These are phyloP conservation scores for Wickerhamomyces bisporus DNA, from an alignment of 805 yeast genomes.

Conservation along the genomic window DNA sequence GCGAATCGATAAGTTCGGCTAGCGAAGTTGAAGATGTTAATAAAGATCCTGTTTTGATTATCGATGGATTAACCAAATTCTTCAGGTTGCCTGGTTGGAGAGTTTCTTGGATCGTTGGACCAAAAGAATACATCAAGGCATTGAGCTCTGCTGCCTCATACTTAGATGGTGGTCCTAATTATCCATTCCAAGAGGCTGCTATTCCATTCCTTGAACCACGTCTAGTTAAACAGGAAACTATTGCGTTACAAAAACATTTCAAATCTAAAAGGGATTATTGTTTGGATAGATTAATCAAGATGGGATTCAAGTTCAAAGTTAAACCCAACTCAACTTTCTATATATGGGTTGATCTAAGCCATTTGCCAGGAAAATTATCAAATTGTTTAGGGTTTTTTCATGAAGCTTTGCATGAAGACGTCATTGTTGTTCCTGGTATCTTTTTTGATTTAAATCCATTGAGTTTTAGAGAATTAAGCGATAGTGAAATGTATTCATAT, in stretches of 20 bases:
- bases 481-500: slow-evolving; percentile 54
- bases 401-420: slow-evolving; percentile 55
- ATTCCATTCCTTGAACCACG: slow-evolving; percentile 48
- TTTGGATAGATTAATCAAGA: slow-evolving; percentile 38
- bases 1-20: slow-evolving; percentile 47
- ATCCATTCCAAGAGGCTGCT: slow-evolving; percentile 59
- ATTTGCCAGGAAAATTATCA: slow-evolving; percentile 49
- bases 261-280: slow-evolving; percentile 54
- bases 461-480: slow-evolving; percentile 41
- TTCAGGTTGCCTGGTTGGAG: slow-evolving; percentile 64
- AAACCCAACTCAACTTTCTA: slow-evolving; percentile 56
- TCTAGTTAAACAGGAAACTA: slow-evolving; percentile 46
- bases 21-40: slow-evolving; percentile 49
- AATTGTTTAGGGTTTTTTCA: slow-evolving; percentile 60
- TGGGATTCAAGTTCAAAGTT: slow-evolving; percentile 49
- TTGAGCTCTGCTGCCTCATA: slow-evolving; percentile 55
- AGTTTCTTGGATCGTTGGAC: slow-evolving; percentile 59
- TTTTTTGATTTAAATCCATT: slow-evolving; percentile 57
- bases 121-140: slow-evolving; percentile 52
- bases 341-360: slow-evolving; percentile 52
- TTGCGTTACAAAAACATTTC: slow-evolving; percentile 53
- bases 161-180: slow-evolving; percentile 57
- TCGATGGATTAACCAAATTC: slow-evolving; percentile 57
- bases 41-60: slow-evolving; percentile 51
- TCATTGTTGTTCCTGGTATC: slow-evolving; percentile 58